Evolutionary conservation across 2,329 filamentous ascomycete species (phyloP).

Genomic region (Alternaria brassicicola): DNA sequence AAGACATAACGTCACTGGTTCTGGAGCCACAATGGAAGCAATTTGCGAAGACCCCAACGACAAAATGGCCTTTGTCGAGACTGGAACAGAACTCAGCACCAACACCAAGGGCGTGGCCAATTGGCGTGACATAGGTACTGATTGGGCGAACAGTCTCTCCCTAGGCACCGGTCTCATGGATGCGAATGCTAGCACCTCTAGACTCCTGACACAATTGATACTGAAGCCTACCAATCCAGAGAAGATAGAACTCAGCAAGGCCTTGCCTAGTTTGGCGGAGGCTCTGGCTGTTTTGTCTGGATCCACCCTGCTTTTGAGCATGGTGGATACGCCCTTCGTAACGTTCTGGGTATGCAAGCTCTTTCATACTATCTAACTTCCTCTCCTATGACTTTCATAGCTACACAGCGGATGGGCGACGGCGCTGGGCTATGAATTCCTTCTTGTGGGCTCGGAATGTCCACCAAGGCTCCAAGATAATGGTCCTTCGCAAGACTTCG

Average conservation of each 20-base stretch:
- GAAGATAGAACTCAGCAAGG: constrained; percentile 53
- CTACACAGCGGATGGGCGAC: too few species aligned
- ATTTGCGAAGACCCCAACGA: constrained; percentile 66
- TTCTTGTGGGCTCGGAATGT: too few species aligned
- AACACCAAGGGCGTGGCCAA: constrained; percentile 56
- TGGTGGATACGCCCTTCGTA: constrained; percentile 65
- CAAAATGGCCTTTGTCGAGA: constrained; percentile 60
- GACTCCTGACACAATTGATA: constrained; percentile 54
- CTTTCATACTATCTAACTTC: background rate
- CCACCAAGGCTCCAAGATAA: too few species aligned
- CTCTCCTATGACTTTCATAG: too few species aligned
- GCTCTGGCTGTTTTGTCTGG: constrained; percentile 72
- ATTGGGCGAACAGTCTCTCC: constrained; percentile 53
- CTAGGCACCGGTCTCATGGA: constrained; percentile 53
- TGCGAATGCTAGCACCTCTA: constrained; percentile 52
- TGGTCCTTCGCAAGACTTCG: too few species aligned
- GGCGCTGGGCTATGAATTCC: too few species aligned
- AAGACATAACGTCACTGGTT: constrained; percentile 51
- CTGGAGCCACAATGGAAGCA: constrained; percentile 64
- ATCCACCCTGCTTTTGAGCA: constrained; percentile 67
- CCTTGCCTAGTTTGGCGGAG: constrained; percentile 73
- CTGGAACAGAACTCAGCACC: constrained; percentile 58
- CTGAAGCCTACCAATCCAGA: constrained; percentile 33
- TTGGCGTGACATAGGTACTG: constrained; percentile 53
- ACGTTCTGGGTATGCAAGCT: constrained; percentile 52